A percentile compares a stretch with the other conserved stretches of the same genome.
Conservation (phyloP, 148 eudicot genomes). For the Cornus controversa region DNA sequence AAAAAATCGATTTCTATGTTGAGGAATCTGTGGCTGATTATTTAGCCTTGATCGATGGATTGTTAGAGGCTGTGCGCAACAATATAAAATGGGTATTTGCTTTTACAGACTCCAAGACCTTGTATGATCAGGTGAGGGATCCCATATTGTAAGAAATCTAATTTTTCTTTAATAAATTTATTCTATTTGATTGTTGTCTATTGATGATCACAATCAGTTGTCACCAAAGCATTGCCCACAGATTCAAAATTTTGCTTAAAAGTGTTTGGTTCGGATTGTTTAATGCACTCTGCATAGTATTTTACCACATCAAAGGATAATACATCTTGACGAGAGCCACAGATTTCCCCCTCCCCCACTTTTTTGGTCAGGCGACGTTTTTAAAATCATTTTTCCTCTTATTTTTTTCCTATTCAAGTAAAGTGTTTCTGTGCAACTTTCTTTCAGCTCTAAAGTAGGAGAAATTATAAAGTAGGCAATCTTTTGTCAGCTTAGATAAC, state of each 20-base stretch:
- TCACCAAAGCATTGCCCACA: no score
- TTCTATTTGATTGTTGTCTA: not conserved
- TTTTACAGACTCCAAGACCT: constrained; percentile 55
- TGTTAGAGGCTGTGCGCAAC: constrained; percentile 46
- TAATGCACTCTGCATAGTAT: not conserved
- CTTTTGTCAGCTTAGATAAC: not conserved
- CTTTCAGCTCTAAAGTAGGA: no score
- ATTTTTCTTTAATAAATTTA: not conserved
- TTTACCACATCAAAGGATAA: not conserved
- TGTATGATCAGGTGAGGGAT: constrained; percentile 61
- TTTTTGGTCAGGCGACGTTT: no score
- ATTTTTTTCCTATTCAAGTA: no score
- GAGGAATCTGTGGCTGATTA: constrained; percentile 68
- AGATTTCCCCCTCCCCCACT: no score
- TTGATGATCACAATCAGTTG: not conserved
- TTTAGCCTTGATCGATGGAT: constrained; percentile 75
- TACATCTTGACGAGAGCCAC: no score
- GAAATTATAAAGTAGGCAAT: no score
- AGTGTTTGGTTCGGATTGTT: no score
- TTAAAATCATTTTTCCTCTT: no score
- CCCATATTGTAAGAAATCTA: not conserved
- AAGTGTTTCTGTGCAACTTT: no score
- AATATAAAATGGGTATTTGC: constrained; percentile 45
- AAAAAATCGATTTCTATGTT: constrained; percentile 73
- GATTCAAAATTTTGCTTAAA: no score